Evolutionary conservation across 2,329 filamentous ascomycete genomes (phyloP), one percentile per base, ranked within the genome.

Genomic region (Penicillium sp.): DNA sequence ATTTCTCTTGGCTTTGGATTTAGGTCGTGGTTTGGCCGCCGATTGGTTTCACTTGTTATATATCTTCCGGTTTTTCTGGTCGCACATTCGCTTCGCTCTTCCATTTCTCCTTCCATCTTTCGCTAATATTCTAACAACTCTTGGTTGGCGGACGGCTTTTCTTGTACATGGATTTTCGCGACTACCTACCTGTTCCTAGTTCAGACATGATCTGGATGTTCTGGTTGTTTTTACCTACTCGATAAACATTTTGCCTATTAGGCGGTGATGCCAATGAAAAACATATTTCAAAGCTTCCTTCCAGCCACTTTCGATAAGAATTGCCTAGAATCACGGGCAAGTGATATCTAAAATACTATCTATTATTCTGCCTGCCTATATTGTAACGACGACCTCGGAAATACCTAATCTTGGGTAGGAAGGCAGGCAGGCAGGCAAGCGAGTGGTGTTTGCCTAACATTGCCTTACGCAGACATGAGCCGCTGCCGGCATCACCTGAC

Each of bases 31-130:
- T 5, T 38, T 51, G 38, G 3, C n/a, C 17, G 38, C 12, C 25
- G n/a, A 15, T 51, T 14, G 17, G n/a, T 11, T 25, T 51, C 25
- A 10, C 5, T 51, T n/a, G 6, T 38, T 5, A 51, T 6, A 15
- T 51, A 39, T 51, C 17, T 51, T 39, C 49, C 49, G 49, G 49
- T 38, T 51, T 51, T n/a, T 39, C 31, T 55, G 39, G 39, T 39
- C 1, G 59, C 35, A 28, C 31, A 43, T 53, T 41, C 25, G 48
- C 42, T 55, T 17, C 34, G 7, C 43, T 50, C 20, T 60, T 54
- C 34, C 15, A 35, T 45, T 43, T 67, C 57, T 65, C 62, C 28
- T 57, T 66, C 62, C 28, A 25, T 60, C 65, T 62, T 39, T 61
- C 59, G 57, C 17, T 60, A 59, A 65, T 61, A 51, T 39, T 61